Conservation (phyloP, 495 filamentous ascomycete species). For the Penicillium cosmopolitanum region DNA sequence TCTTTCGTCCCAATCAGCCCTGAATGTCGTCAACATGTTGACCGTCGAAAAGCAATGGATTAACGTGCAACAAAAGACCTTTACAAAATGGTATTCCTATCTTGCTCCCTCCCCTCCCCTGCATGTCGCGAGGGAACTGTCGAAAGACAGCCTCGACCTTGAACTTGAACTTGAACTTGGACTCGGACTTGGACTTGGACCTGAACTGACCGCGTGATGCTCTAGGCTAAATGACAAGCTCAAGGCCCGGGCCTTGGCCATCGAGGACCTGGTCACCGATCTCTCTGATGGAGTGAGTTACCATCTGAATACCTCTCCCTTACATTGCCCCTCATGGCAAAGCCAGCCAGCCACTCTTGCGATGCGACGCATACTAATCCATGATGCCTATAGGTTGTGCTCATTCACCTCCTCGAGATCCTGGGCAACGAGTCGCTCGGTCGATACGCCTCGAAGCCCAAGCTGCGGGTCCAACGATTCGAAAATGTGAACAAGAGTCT, state of each 20-base stretch:
- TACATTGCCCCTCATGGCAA: not conserved
- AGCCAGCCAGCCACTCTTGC: not conserved
- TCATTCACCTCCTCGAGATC: conserved; percentile 96
- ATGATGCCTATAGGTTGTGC: conserved; percentile 65
- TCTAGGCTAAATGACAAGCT: conserved; percentile 93
- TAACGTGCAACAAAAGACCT: conserved; percentile 98
- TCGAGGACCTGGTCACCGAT: conserved; percentile 84
- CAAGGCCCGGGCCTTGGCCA: conserved; percentile 68
- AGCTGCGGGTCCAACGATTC: conserved; percentile 94
- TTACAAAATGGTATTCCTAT: conserved; percentile 84
- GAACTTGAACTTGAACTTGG: no score
- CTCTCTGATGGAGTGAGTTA: conserved; percentile 86
- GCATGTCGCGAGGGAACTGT: not conserved
- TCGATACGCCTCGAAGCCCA: conserved; percentile 92
- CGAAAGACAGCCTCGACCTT: not conserved
- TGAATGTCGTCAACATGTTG: conserved; percentile 57
- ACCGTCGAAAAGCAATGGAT: conserved; percentile 88
- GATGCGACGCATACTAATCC: conserved; percentile 2
- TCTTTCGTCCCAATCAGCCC: conserved; percentile 34
- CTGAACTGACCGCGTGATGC: not conserved
- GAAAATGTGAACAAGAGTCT: conserved; percentile 97
- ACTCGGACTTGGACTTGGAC: no score
- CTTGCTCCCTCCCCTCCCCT: not conserved
- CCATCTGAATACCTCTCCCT: no score
- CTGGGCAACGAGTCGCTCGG: conserved; percentile 91